phyloP scores from a whole-genome alignment of 257 asterid genomes.

The Paulownia fortunei region DNA sequence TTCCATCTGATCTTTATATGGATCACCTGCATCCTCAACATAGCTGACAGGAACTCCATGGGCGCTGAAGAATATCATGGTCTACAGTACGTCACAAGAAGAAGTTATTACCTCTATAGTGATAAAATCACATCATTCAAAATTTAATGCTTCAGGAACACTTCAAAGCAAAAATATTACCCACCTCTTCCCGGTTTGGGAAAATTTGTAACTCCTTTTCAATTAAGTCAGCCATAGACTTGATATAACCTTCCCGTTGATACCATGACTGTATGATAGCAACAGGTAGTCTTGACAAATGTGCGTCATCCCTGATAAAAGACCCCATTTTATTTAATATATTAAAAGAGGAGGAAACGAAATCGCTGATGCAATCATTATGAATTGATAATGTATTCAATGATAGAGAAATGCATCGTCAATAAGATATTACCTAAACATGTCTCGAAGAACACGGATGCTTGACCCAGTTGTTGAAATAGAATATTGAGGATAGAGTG shows the following conservation, averaged over 20 bases:
- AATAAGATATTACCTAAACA: slow-evolving; percentile 59
- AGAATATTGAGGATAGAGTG: slow-evolving; percentile 97
- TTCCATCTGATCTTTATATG: slow-evolving; percentile 94
- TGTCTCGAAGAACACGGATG: slow-evolving; percentile 79
- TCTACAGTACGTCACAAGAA: slow-evolving; percentile 44
- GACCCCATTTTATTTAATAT: slow-evolving; percentile 18
- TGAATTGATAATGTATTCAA: not conserved
- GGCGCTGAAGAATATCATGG: slow-evolving; percentile 92
- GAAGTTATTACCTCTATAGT: not conserved
- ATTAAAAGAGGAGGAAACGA: not conserved
- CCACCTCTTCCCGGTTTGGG: slow-evolving; percentile 71
- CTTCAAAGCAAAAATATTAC: slow-evolving; percentile 15
- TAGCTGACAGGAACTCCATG: slow-evolving; percentile 98
- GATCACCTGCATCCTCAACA: slow-evolving; percentile 94
- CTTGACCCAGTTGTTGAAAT: slow-evolving; percentile 98
- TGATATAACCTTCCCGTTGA: slow-evolving; percentile 85
- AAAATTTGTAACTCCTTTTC: slow-evolving; percentile 74
- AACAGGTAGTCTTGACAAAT: slow-evolving; percentile 77
- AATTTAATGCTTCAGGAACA: not conserved
- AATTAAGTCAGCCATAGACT: slow-evolving; percentile 91
- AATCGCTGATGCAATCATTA: not conserved
- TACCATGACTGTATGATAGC: slow-evolving; percentile 94
- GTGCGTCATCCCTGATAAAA: slow-evolving; percentile 60
- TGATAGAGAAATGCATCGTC: not conserved
- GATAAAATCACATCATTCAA: not conserved